Conservation (phyloP, 169 alveolate species). For the Plasmodium yoelii region DNA sequence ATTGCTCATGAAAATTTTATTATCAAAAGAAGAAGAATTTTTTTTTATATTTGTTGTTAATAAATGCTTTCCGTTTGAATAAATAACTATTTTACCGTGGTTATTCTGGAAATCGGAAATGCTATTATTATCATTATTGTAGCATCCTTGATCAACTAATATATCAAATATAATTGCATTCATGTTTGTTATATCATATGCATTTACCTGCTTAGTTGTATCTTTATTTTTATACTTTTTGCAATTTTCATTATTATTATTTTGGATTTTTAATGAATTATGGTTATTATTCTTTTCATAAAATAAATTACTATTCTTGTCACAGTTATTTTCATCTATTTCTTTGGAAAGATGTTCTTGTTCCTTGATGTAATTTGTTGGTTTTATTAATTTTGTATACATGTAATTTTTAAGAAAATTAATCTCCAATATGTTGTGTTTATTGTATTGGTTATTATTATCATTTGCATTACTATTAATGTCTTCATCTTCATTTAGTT, state of each 20-base stretch:
- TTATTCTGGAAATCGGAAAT: constrained; percentile 13
- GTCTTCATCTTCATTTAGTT: constrained; percentile 41
- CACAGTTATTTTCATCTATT: constrained; percentile 14
- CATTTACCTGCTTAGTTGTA: constrained; percentile 50
- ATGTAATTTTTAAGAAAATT: constrained; percentile 60
- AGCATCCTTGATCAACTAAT: constrained; percentile 75
- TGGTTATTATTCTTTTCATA: constrained; percentile 6
- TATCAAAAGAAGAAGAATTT: constrained; percentile 8
- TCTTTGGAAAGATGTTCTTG: constrained; percentile 12
- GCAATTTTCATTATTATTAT: not conserved
- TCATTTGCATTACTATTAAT: not conserved
- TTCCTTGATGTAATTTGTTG: not conserved
- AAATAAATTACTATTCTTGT: not conserved
- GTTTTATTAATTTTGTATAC: constrained; percentile 57
- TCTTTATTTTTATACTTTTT: constrained; percentile 2
- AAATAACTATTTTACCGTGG: constrained; percentile 59
- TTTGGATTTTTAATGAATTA: not conserved
- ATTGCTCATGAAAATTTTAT: constrained; percentile 15
- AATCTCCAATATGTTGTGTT: constrained; percentile 57
- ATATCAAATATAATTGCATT: constrained; percentile 73
- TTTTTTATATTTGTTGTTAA: constrained; percentile 66
- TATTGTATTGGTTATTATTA: constrained; percentile 5
- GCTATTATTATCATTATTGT: constrained; percentile 25
- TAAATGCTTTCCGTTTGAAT: constrained; percentile 72
- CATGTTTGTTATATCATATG: constrained; percentile 72